Evolutionary conservation across 495 filamentous ascomycete genomes (phyloP).

Genomic region (Copromyces sp.): DNA sequence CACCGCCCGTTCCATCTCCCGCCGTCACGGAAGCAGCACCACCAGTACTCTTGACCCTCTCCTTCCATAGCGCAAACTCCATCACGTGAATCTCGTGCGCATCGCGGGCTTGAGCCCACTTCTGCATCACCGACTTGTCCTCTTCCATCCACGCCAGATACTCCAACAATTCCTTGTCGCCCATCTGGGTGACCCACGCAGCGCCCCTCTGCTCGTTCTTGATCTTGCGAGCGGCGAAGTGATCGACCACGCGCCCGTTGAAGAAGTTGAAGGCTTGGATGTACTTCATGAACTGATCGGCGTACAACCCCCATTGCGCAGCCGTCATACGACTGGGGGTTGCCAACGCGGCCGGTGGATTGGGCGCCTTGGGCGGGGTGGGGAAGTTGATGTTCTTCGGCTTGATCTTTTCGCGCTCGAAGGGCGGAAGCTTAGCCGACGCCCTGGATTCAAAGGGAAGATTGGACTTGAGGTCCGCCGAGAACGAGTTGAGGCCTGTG

Average conservation of each 20-base stretch:
- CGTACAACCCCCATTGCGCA: constrained; percentile 49
- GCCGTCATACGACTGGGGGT: constrained; percentile 27
- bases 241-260: constrained; percentile 51
- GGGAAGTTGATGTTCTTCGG: constrained; percentile 43
- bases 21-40: constrained; percentile 1
- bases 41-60: constrained; percentile 27
- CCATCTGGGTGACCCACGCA: constrained; percentile 47
- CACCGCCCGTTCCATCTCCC: constrained; percentile 21
- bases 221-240: constrained; percentile 56
- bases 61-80: constrained; percentile 47
- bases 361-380: constrained; percentile 48
- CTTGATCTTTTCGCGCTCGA: constrained; percentile 22
- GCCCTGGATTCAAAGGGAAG: constrained; percentile 67
- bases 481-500: constrained; percentile 50
- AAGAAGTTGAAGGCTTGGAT: constrained; percentile 55
- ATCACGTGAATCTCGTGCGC: constrained; percentile 51
- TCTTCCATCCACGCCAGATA: constrained; percentile 55
- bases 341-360: constrained; percentile 27
- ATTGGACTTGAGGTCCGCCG: constrained; percentile 49
- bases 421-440: constrained; percentile 30
- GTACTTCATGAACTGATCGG: constrained; percentile 53
- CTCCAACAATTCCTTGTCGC: constrained; percentile 36
- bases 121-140: constrained; percentile 49
- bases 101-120: constrained; percentile 56
- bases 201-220: constrained; percentile 29